Evolutionary conservation across 805 yeast species (phyloP).

Genomic region (Ogataea paradorogensis): DNA sequence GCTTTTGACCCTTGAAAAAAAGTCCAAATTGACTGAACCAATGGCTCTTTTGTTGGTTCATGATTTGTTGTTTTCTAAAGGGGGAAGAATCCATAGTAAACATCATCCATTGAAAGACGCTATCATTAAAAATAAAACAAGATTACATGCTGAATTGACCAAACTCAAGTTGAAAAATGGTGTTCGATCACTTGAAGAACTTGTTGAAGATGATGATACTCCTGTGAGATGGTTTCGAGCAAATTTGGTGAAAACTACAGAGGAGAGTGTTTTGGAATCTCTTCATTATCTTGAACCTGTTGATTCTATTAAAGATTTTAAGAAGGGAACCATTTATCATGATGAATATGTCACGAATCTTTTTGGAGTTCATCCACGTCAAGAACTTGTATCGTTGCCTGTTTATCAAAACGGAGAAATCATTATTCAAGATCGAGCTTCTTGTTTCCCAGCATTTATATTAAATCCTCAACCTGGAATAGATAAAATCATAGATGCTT

Average conservation of each 20-base stretch:
- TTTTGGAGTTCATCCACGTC: constrained; percentile 79
- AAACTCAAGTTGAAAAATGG: constrained; percentile 73
- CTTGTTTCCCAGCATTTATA: constrained; percentile 93
- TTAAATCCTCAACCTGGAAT: constrained; percentile 55
- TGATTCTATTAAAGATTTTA: constrained; percentile 38
- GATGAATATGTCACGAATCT: constrained; percentile 75
- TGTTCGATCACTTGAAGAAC: constrained; percentile 52
- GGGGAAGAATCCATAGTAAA: constrained; percentile 84
- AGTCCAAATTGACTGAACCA: constrained; percentile 45
- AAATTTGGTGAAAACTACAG: constrained; percentile 56
- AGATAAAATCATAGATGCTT: constrained; percentile 77
- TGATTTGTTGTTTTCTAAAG: constrained; percentile 71
- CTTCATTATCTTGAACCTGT: constrained; percentile 48
- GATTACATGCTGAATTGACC: constrained; percentile 78
- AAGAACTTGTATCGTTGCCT: constrained; percentile 61
- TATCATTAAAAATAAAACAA: constrained; percentile 70
- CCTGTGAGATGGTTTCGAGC: constrained; percentile 81
- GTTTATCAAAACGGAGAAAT: constrained; percentile 73
- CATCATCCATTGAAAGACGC: constrained; percentile 84
- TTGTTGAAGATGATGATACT: constrained; percentile 57
- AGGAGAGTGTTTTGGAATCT: constrained; percentile 38
- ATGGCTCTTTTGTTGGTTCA: constrained; percentile 69
- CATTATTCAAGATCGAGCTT: constrained; percentile 93
- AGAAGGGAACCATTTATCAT: constrained; percentile 58
- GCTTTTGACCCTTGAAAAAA: constrained; percentile 52